These are phyloP conservation scores for Gigaspora rosea DNA, from an alignment of 192 early-diverging fungal species.

Conservation along the genomic window DNA sequence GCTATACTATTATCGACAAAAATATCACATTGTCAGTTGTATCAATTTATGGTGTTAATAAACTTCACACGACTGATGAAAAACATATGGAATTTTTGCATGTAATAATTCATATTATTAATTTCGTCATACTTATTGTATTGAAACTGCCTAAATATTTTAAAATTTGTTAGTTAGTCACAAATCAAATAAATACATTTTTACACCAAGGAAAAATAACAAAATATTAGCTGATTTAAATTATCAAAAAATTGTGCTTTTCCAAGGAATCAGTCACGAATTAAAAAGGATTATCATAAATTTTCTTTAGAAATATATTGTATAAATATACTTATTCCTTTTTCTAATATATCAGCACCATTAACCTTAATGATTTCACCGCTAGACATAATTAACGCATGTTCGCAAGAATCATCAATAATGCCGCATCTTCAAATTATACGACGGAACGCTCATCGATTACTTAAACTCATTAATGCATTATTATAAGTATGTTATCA, in stretches of 20 bases:
- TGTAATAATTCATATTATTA: neutral
- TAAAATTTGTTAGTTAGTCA: slow-evolving; percentile 24
- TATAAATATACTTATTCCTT: neutral
- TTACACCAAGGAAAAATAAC: slow-evolving; percentile 40
- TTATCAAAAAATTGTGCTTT: slow-evolving; percentile 44
- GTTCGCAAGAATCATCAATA: slow-evolving; percentile 32
- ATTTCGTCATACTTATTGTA: neutral
- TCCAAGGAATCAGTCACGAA: slow-evolving; percentile 50
- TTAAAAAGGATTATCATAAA: neutral
- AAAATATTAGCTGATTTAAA: slow-evolving; percentile 43
- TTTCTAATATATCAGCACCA: slow-evolving; percentile 39
- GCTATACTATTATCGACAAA: neutral
- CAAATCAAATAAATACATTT: slow-evolving; percentile 38
- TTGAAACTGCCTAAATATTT: too few species aligned
- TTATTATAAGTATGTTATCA: slow-evolving; percentile 46
- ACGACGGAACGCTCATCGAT: slow-evolving; percentile 52
- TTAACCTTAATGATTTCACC: slow-evolving; percentile 59
- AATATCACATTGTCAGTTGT: slow-evolving; percentile 5
- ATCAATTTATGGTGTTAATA: slow-evolving; percentile 7
- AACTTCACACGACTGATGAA: neutral
- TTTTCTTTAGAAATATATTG: neutral
- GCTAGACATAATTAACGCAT: slow-evolving; percentile 41
- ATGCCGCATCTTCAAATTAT: slow-evolving; percentile 43
- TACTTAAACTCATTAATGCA: slow-evolving; percentile 61
- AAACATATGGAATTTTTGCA: slow-evolving; percentile 36